A percentile compares a stretch with the other conserved stretches of the same genome.
Conservation (phyloP, 495 filamentous ascomycete genomes). For the Penicillium lividum region DNA sequence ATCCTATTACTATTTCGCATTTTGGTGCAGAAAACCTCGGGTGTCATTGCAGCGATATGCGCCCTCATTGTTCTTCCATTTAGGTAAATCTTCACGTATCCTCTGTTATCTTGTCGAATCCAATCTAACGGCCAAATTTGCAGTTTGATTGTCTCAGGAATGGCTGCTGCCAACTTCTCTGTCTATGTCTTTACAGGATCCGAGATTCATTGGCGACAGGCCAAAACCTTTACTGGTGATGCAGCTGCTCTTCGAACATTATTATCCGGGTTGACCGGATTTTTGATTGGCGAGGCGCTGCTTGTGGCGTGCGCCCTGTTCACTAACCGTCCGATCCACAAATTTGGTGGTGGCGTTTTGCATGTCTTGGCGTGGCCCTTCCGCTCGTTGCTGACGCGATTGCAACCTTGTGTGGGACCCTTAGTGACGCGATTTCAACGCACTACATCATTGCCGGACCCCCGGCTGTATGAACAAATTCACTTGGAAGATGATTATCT, state of each 20-base stretch:
- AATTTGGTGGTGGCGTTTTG: constrained; percentile 29
- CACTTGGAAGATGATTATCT: constrained; percentile 29
- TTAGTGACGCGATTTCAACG: constrained; percentile 12
- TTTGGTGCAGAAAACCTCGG: constrained; percentile 28
- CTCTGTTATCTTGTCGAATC: not conserved
- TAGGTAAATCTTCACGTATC: constrained; percentile 31
- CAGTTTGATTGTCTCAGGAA: constrained; percentile 38
- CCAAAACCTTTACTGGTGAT: constrained; percentile 36
- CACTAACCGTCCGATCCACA: constrained; percentile 26
- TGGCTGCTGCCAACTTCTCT: constrained; percentile 39
- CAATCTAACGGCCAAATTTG: not conserved
- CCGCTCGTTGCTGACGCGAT: constrained; percentile 21
- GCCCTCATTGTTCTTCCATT: constrained; percentile 33
- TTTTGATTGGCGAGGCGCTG: constrained; percentile 36
- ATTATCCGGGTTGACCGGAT: constrained; percentile 39
- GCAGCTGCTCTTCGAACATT: constrained; percentile 40
- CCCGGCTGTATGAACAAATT: constrained; percentile 35
- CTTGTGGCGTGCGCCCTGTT: constrained; percentile 31
- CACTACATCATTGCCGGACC: constrained; percentile 25
- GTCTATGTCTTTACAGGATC: constrained; percentile 42
- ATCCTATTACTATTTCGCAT: constrained; percentile 35
- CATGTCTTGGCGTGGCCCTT: constrained; percentile 36
- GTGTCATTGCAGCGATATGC: constrained; percentile 21
- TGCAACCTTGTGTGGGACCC: constrained; percentile 15
- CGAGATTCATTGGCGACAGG: constrained; percentile 46